Evolutionary conservation across 805 yeast species (phyloP).

Genomic region (Candida palmyrensis): DNA sequence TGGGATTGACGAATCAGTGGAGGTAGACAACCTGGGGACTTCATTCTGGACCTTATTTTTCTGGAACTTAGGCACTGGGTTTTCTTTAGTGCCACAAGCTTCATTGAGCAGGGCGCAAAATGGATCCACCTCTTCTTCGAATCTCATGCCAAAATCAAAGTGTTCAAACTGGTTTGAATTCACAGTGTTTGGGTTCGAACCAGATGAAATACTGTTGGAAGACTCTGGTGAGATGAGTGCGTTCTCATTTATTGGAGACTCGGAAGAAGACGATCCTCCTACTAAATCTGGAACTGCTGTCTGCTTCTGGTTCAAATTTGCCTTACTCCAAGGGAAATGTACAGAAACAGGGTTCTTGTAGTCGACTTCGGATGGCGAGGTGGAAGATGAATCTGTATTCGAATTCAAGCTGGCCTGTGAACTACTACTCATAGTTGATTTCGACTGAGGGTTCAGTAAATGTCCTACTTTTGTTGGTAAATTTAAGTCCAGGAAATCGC

Average conservation of each 20-base stretch:
- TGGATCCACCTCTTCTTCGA: constrained; percentile 65
- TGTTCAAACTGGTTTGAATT: constrained; percentile 9
- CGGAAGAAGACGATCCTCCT: constrained; percentile 28
- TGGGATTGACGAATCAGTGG: constrained; percentile 4
- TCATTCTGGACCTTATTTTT: constrained; percentile 7
- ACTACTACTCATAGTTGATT: neutral
- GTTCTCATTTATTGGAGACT: constrained; percentile 35
- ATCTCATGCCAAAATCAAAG: constrained; percentile 21
- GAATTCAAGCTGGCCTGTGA: constrained; percentile 5
- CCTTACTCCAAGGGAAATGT: constrained; percentile 49
- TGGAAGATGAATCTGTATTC: constrained; percentile 3
- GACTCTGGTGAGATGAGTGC: constrained; percentile 30
- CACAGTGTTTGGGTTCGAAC: constrained; percentile 12
- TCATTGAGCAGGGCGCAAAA: constrained; percentile 73
- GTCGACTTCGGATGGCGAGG: constrained; percentile 4
- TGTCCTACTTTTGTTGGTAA: constrained; percentile 28
- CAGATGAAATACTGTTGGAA: constrained; percentile 9
- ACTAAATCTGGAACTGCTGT: constrained; percentile 30
- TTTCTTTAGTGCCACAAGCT: constrained; percentile 76
- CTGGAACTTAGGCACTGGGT: constrained; percentile 56
- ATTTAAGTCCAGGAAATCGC: constrained; percentile 24
- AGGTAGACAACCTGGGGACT: too few relatives aligned
- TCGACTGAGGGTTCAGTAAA: constrained; percentile 16
- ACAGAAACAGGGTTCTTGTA: constrained; percentile 31
- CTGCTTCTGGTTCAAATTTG: constrained; percentile 9